Conservation (phyloP, 2,329 filamentous ascomycete species). For the Colletotrichum theobromicola region DNA sequence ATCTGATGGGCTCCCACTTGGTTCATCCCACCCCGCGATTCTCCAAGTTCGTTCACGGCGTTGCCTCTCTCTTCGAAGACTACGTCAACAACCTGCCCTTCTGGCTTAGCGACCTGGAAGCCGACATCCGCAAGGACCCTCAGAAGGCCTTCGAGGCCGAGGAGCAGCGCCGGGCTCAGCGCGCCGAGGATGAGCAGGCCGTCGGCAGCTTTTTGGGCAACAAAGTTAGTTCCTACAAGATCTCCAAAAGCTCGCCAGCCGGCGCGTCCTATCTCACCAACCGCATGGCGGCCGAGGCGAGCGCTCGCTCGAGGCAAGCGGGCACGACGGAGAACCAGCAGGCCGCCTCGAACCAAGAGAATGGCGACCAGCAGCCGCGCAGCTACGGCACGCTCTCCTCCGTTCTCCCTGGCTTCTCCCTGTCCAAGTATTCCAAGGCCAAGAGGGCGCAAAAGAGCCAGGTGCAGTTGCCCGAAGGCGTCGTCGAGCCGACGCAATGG, state of each 20-base stretch:
- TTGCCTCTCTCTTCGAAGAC: constrained; percentile 91
- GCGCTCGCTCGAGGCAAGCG: constrained; percentile 30
- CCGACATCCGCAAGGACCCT: constrained; percentile 92
- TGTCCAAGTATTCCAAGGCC: constrained; percentile 74
- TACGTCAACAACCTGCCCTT: constrained; percentile 96
- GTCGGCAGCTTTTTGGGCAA: constrained; percentile 86
- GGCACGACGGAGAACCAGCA: constrained; percentile 26
- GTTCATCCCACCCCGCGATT: constrained; percentile 90
- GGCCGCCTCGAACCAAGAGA: constrained; percentile 34
- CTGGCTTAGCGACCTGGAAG: constrained; percentile 91
- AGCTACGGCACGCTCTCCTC: constrained; percentile 67
- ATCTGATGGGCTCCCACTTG: constrained; percentile 90
- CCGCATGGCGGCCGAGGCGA: constrained; percentile 53
- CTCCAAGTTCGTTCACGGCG: constrained; percentile 96
- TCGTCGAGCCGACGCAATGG: constrained; percentile 84
- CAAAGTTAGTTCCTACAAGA: constrained; percentile 59
- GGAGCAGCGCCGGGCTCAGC: constrained; percentile 80
- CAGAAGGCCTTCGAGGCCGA: constrained; percentile 90
- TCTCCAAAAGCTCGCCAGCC: constrained; percentile 69
- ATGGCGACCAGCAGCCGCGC: constrained; percentile 31
- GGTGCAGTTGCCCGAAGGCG: constrained; percentile 76
- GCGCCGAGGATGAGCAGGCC: constrained; percentile 84
- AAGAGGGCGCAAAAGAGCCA: constrained; percentile 54
- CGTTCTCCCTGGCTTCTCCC: constrained; percentile 82
- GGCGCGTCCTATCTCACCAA: constrained; percentile 69